Base-by-base conservation (phyloP, 306 rosid species). In the Begonia loranthoides region DNA sequence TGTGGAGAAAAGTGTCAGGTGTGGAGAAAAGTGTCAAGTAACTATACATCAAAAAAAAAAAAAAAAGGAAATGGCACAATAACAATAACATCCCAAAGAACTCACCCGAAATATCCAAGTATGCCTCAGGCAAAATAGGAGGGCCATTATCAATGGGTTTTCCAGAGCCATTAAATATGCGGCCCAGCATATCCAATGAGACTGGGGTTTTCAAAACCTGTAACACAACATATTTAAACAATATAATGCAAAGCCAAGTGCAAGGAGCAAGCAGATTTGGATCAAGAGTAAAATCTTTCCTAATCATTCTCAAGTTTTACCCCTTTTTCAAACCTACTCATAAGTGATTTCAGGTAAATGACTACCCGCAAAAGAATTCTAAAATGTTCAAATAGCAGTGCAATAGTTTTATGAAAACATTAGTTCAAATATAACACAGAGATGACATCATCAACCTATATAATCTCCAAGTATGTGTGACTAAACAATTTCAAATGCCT, bases 151-250 rank as follows among this genome's bases (percentile, higher is more conserved):
- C 96, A 62, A 87, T 87, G 38, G 96, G 96, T 68, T 78, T 87
- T 72, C 96, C 96, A 59, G 96, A 87, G 59, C 96, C 96, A 73
- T 87, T 87, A 63, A 87, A 87, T 65, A 87, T 80, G 51, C 96
- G 90, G 16, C 94, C 96, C 54, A 87, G 94, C 96, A 87, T 87
- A 76, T 87, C 96, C 74, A 70, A 36, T 38, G 96, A 87, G 69
- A 87, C 96, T 9, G 96, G 96, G 78, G 96, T 87, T 68, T 87
- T 87, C 69, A 87, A 62, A 66, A 87, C 96, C 96, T 87, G 64
- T 13, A 10, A 13, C 40, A 50, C 34, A 28, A 28, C 34, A 28
- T 28, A 28, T 28, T 28, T 28, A 28, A 28, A 28, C 34, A 28
- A 28, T 28, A 4, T 3, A 28, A 28, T 28, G 34, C 6, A 28